A percentile compares a stretch with the other conserved stretches of the same genome.
Evolutionary conservation across 2,329 filamentous ascomycete species (phyloP).

Genomic region (Ceratocystis cubensis): DNA sequence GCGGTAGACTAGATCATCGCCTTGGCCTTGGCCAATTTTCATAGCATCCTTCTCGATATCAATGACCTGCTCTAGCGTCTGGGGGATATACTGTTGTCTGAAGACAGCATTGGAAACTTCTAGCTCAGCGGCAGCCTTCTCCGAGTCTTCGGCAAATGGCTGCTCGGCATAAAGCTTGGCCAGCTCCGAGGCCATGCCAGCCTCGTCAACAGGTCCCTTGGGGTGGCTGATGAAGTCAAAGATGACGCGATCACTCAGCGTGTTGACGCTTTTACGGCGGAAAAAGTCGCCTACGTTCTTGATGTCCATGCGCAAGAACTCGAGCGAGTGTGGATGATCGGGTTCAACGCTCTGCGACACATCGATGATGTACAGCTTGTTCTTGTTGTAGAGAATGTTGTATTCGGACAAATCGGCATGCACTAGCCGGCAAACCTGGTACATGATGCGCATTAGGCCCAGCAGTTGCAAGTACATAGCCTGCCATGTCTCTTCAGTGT

Average conservation of each 20-base stretch:
- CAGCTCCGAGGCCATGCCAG: conserved; percentile 48
- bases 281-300: conserved; percentile 96
- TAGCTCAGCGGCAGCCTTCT: conserved; percentile 41
- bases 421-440: conserved; percentile 81
- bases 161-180: conserved; percentile 54
- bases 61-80: conserved; percentile 90
- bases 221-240: conserved; percentile 69
- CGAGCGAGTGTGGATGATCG: conserved; percentile 80
- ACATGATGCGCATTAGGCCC: conserved; percentile 81
- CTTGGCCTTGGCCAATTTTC: conserved; percentile 59
- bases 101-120: conserved; percentile 87
- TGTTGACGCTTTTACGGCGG: conserved; percentile 69
- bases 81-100: conserved; percentile 89
- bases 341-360: conserved; percentile 96
- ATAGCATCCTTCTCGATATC: conserved; percentile 86
- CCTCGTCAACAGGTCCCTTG: conserved; percentile 47
- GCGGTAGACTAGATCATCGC: conserved; percentile 69
- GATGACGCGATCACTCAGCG: conserved; percentile 61
- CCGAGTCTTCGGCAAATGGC: conserved; percentile 37
- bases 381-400: conserved; percentile 82
- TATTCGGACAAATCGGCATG: conserved; percentile 97
- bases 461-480: conserved; percentile 71
- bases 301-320: conserved; percentile 96
- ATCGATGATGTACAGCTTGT: conserved; percentile 83
- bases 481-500: conserved; percentile 60